phyloP scores from a whole-genome alignment of 169 alveolate species.

The Besnoitia besnoiti region DNA sequence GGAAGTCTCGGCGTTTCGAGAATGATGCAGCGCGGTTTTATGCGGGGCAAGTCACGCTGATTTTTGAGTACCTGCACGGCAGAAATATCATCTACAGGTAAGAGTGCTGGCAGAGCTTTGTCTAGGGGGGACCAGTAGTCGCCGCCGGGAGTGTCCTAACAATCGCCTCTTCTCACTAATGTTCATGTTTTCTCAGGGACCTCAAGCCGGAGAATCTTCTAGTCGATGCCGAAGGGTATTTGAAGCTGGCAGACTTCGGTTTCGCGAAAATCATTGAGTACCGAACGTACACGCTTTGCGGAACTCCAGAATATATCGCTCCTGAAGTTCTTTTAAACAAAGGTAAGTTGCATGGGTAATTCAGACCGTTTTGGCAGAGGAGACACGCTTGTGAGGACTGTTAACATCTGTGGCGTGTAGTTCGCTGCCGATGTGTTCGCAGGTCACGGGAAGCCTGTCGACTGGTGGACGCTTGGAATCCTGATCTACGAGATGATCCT shows the following conservation, averaged over 20 bases:
- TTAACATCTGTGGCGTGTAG: too few species aligned
- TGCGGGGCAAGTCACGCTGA: constrained; percentile 89
- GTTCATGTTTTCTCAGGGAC: constrained; percentile 79
- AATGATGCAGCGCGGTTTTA: constrained; percentile 82
- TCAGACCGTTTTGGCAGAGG: too few species aligned
- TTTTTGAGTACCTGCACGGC: constrained; percentile 94
- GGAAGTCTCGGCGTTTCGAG: constrained; percentile 82
- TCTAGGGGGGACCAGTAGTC: neutral
- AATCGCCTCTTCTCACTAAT: too few species aligned
- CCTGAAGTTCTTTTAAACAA: constrained; percentile 98
- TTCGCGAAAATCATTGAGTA: constrained; percentile 97
- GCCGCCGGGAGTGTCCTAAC: neutral
- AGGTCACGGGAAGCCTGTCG: constrained; percentile 96
- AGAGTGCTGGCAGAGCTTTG: neutral
- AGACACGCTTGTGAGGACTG: too few species aligned
- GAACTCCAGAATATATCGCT: constrained; percentile 99
- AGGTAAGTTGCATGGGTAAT: constrained; percentile 67
- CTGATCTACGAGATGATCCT: constrained; percentile 68
- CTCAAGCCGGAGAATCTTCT: constrained; percentile 97
- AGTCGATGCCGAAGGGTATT: constrained; percentile 96
- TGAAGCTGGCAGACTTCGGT: constrained; percentile 99
- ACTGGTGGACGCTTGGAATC: constrained; percentile 96
- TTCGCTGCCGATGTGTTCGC: neutral
- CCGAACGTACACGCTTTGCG: constrained; percentile 98
- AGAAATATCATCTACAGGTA: constrained; percentile 91